Evolutionary conservation across 1,139 yeast species (phyloP).

Genomic region (Geotrichum macrosporum): DNA sequence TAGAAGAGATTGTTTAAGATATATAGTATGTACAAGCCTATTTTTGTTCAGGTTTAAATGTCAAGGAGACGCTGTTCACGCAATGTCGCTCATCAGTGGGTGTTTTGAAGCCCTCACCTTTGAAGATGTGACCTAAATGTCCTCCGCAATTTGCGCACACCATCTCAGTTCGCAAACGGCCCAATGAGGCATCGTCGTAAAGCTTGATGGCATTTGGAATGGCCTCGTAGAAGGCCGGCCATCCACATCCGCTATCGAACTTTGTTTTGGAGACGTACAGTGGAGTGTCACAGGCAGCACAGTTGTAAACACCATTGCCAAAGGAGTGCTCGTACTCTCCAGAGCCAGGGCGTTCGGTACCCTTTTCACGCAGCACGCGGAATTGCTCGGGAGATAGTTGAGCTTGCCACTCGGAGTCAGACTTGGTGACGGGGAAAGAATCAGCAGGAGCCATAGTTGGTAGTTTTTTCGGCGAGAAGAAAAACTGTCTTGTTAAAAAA

Average conservation of each 20-base stretch:
- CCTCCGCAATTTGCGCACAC: slow-evolving; percentile 86
- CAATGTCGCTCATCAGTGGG: slow-evolving; percentile 96
- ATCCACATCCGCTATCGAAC: slow-evolving; percentile 89
- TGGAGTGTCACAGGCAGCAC: slow-evolving; percentile 83
- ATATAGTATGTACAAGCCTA: no score
- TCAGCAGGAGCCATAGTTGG: slow-evolving; percentile 8
- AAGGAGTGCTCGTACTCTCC: slow-evolving; percentile 61
- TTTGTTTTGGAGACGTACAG: slow-evolving; percentile 74
- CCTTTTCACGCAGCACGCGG: slow-evolving; percentile 68
- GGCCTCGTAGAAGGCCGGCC: slow-evolving; percentile 96
- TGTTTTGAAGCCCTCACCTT: slow-evolving; percentile 85
- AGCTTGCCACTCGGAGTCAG: slow-evolving; percentile 78
- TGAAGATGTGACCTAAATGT: slow-evolving; percentile 90
- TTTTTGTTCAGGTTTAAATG: slow-evolving; percentile 42
- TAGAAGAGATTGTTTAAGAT: no score
- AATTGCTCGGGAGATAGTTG: slow-evolving; percentile 72
- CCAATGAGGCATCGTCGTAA: slow-evolving; percentile 56
- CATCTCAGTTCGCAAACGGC: slow-evolving; percentile 85
- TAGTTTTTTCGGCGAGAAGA: slow-evolving; percentile 1
- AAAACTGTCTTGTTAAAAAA: background rate
- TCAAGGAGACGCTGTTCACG: slow-evolving; percentile 79
- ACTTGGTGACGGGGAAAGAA: slow-evolving; percentile 35
- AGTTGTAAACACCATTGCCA: slow-evolving; percentile 60
- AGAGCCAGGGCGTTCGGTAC: slow-evolving; percentile 78
- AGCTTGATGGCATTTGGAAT: slow-evolving; percentile 71